A percentile compares a stretch with the other conserved stretches of the same genome.
These are phyloP conservation scores for Corymbia maculata DNA, from an alignment of 345 rosid genomes.

Conservation along the genomic window DNA sequence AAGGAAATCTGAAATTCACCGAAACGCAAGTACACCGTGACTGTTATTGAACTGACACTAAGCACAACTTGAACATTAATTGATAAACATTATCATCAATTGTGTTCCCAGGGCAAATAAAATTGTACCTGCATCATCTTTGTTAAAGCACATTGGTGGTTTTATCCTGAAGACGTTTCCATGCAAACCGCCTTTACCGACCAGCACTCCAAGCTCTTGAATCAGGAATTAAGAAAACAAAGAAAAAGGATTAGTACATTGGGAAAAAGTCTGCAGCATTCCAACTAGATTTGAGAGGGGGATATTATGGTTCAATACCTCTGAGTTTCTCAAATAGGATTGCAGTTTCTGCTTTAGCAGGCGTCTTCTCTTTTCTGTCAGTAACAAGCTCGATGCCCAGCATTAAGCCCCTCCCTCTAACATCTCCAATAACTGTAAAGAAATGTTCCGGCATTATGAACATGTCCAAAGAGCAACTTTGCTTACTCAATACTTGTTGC, in stretches of 20 bases:
- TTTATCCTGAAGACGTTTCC: slow-evolving; percentile 87
- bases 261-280: not conserved
- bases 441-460: not conserved
- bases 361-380: slow-evolving; percentile 72
- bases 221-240: not conserved
- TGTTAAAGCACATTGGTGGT: slow-evolving; percentile 93
- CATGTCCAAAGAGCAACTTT: not conserved
- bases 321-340: slow-evolving; percentile 72
- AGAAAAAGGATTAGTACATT: not conserved
- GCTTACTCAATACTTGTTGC: not conserved
- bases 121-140: slow-evolving; percentile 81
- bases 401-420: slow-evolving; percentile 91
- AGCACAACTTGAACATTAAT: not conserved
- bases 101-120: not conserved
- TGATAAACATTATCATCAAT: not conserved
- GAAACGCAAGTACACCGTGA: not conserved
- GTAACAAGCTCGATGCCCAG: slow-evolving; percentile 77
- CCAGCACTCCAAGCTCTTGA: slow-evolving; percentile 68
- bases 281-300: not conserved
- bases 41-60: not conserved
- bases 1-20: slow-evolving; percentile 45
- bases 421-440: slow-evolving; percentile 77
- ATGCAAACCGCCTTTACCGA: slow-evolving; percentile 90
- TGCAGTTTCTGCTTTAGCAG: slow-evolving; percentile 77
- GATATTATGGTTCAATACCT: slow-evolving; percentile 31